These are phyloP conservation scores for Podospora anserina DNA, from an alignment of 495 filamentous ascomycete genomes.

Conservation along the genomic window DNA sequence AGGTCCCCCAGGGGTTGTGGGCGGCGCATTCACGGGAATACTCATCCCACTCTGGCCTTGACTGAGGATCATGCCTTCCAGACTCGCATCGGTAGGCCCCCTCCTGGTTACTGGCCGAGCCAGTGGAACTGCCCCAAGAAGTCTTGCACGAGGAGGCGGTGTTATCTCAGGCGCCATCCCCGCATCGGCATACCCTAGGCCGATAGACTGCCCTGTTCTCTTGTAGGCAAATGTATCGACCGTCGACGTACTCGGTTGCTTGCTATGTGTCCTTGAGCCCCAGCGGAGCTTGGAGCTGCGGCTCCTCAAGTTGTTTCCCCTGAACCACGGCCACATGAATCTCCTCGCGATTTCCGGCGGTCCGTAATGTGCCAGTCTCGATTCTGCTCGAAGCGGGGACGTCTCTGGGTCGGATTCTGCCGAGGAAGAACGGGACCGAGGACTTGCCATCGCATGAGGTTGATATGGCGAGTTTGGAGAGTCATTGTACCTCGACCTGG, in stretches of 20 bases:
- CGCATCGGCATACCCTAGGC: neutral
- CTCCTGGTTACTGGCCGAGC: conserved; percentile 19
- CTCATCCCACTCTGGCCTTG: neutral
- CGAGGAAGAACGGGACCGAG: neutral
- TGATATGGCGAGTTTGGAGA: neutral
- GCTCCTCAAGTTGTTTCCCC: conserved; percentile 4
- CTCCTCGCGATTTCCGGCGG: conserved; percentile 17
- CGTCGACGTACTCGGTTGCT: conserved; percentile 16
- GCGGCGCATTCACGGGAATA: neutral
- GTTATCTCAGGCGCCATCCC: neutral
- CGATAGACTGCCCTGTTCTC: neutral
- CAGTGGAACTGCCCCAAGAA: neutral
- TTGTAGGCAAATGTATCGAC: conserved; percentile 23
- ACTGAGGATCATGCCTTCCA: neutral
- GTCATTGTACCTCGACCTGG: conserved; percentile 31
- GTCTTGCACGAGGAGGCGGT: conserved; percentile 8
- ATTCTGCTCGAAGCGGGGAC: conserved; percentile 15
- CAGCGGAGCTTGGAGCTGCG: conserved; percentile 10
- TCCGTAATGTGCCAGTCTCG: conserved; percentile 11
- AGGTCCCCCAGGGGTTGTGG: neutral
- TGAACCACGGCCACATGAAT: conserved; percentile 30
- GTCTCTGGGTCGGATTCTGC: conserved; percentile 3
- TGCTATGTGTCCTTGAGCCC: conserved; percentile 13
- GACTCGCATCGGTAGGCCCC: conserved; percentile 8
- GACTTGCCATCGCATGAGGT: conserved; percentile 6